Evolutionary conservation across 139 green algal species (phyloP), one percentile per base, ranked within the genome.

Genomic region (Tetraselmis striata): DNA sequence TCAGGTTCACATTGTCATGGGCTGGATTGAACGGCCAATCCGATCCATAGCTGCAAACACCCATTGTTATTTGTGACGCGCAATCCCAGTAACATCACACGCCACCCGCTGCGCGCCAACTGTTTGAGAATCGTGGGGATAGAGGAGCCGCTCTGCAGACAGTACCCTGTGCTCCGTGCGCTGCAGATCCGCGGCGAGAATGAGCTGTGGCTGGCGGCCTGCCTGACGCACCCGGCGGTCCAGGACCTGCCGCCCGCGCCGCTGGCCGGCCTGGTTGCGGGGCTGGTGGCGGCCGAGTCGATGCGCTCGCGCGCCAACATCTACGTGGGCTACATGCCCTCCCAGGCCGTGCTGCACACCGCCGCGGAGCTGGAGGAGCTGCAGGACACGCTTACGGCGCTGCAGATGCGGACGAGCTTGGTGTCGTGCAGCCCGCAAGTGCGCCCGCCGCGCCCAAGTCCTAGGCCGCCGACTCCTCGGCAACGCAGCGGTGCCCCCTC

Each of bases 151-250:
- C n/a, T n/a, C n/a, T n/a, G n/a, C n/a, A n/a, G n/a, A n/a, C n/a
- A n/a, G n/a, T n/a, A n/a, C n/a, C n/a, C n/a, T n/a, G n/a, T n/a
- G n/a, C n/a, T n/a, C n/a, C n/a, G n/a, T n/a, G n/a, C n/a, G n/a
- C n/a, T n/a, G 45, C 45, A 67, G 45, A 67, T 67, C 45, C 88
- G 90, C 80, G 88, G 91, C 31, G 86, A 89, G 29, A 97, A 98
- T 80, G 93, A 98, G 88, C 89, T 98, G 75, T 98, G 95, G 95
- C 88, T 98, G 85, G 94, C 94, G 24, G 83, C 92, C 59, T 92
- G 89, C 28, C 86, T 97, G 26, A 94, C 89, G 11, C 87, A 95
- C 78, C 81, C 86, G 0, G 86, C 76, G 0, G 79, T 94, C 1
- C 83, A 92, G 76, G 45, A 78, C 2, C 83, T 96, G 78, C 85